phyloP scores from a whole-genome alignment of 129 eudicot genomes.

The Deinandra increscens region DNA sequence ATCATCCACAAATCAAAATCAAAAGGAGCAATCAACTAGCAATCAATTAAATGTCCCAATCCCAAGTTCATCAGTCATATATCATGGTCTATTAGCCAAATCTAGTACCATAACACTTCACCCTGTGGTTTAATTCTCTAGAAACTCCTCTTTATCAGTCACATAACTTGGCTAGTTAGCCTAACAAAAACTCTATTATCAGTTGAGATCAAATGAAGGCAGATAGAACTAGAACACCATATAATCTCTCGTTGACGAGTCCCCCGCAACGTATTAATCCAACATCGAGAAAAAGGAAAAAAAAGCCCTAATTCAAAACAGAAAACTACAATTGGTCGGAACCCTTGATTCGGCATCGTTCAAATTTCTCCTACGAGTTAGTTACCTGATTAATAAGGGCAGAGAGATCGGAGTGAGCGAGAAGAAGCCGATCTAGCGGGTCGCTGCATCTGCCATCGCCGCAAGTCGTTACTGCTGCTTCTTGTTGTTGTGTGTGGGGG shows the following conservation, averaged over 20 bases:
- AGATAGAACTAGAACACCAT: not conserved
- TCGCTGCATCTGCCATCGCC: conserved; percentile 14
- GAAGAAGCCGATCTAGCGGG: conserved; percentile 68
- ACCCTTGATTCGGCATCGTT: not conserved
- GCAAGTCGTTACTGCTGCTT: not conserved
- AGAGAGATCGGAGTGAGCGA: conserved; percentile 73
- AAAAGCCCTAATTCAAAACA: conserved; percentile 19
- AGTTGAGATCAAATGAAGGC: not conserved
- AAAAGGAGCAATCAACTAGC: not conserved
- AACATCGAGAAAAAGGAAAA: not conserved
- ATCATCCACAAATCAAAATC: not conserved
- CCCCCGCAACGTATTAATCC: not conserved
- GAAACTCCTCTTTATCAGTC: conserved; percentile 1
- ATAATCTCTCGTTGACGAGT: not conserved
- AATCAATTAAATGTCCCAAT: not conserved
- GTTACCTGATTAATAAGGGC: conserved; percentile 58
- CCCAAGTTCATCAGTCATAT: not conserved
- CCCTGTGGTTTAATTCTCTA: not conserved
- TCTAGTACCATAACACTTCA: not conserved
- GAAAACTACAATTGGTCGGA: not conserved
- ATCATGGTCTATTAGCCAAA: not conserved
- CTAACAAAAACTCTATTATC: not conserved
- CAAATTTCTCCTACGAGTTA: not conserved
- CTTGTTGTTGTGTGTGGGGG: conserved; percentile 3
- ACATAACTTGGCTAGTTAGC: not conserved